These are phyloP conservation scores for Cystofilobasidium capitatum DNA, from an alignment of 768 basidiomycete species.

Conservation along the genomic window DNA sequence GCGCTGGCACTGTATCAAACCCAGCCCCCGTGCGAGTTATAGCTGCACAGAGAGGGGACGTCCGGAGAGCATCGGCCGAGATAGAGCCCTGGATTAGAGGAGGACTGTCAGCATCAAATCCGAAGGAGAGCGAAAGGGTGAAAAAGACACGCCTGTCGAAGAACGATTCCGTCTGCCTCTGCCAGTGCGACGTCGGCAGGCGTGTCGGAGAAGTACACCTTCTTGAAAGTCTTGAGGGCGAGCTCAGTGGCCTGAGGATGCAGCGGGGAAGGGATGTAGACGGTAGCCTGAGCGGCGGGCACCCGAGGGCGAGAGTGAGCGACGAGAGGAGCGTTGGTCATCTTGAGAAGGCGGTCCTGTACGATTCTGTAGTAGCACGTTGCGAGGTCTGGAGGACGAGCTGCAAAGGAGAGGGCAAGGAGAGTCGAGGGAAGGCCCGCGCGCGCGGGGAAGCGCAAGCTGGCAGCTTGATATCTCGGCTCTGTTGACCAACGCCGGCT, in stretches of 20 bases:
- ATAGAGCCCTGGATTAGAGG: background rate
- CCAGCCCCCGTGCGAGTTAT: background rate
- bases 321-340: too few relatives aligned
- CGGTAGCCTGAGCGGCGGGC: conserved; percentile 29
- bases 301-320: conserved; percentile 30
- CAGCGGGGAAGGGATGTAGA: conserved; percentile 31
- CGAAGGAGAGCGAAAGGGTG: too few relatives aligned
- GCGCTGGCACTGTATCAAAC: conserved; percentile 28
- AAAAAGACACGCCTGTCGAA: too few relatives aligned
- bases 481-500: too few relatives aligned
- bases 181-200: background rate
- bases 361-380: too few relatives aligned
- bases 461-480: too few relatives aligned
- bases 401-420: too few relatives aligned
- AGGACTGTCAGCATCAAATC: too few relatives aligned
- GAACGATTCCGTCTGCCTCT: background rate
- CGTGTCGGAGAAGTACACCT: background rate
- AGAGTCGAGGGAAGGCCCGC: too few relatives aligned
- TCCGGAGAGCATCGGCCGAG: background rate
- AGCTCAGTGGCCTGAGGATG: conserved; percentile 6
- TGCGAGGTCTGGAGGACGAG: too few relatives aligned
- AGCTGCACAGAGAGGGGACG: background rate
- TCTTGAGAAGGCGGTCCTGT: too few relatives aligned
- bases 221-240: background rate
- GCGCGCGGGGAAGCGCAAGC: too few relatives aligned